phyloP scores from a whole-genome alignment of 192 early-diverging fungal genomes.

The Podila minutissima region DNA sequence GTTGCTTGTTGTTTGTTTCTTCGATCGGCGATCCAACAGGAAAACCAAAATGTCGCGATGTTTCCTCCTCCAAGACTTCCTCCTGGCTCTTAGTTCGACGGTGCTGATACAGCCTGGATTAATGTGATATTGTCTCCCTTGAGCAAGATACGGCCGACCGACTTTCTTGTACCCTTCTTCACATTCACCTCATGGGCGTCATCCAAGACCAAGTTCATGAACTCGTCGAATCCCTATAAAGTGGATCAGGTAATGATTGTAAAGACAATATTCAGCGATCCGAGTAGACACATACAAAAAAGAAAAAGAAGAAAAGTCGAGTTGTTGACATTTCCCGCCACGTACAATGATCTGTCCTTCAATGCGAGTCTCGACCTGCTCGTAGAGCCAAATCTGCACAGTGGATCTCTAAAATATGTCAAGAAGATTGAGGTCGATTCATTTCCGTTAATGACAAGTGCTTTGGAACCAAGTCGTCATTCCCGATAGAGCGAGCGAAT shows the following conservation, averaged over 20 bases:
- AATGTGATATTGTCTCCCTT: slow-evolving; percentile 99
- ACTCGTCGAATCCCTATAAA: slow-evolving; percentile 96
- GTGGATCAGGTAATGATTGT: not conserved
- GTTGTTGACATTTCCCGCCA: not conserved
- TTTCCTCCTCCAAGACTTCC: too few relatives aligned
- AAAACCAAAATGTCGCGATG: too few relatives aligned
- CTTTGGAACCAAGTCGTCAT: not conserved
- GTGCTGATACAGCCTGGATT: slow-evolving; percentile 62
- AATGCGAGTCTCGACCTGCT: slow-evolving; percentile 85
- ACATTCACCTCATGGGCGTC: slow-evolving; percentile 84
- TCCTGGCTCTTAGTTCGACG: not conserved
- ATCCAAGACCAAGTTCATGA: slow-evolving; percentile 97
- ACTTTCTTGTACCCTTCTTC: slow-evolving; percentile 80
- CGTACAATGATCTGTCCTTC: slow-evolving; percentile 94
- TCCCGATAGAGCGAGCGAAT: not conserved
- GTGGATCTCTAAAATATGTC: slow-evolving; percentile 72
- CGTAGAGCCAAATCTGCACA: slow-evolving; percentile 96
- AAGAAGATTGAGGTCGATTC: not conserved
- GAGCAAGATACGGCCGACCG: slow-evolving; percentile 89
- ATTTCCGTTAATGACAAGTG: too few relatives aligned
- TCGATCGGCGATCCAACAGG: too few relatives aligned
- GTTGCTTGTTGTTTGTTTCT: too few relatives aligned
- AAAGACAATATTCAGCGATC: slow-evolving; percentile 1
- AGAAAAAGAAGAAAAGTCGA: too few relatives aligned
- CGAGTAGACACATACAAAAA: too few relatives aligned